Conservation (phyloP, 306 rosid species). For the Oxytropis ochrocephala region DNA sequence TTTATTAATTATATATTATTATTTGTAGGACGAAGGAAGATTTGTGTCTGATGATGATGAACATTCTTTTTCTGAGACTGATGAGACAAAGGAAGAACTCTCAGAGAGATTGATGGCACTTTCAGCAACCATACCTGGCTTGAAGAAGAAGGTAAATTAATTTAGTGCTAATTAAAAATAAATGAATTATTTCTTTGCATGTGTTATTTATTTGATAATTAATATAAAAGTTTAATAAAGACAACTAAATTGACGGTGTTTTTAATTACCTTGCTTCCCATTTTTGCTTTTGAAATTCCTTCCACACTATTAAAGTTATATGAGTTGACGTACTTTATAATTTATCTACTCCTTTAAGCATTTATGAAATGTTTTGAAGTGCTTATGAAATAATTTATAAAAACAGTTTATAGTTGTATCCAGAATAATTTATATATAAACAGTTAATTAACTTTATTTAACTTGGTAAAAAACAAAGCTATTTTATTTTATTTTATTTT, state of each 20-base stretch:
- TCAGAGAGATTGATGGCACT: constrained; percentile 18
- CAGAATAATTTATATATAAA: too few species aligned
- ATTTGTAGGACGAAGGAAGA: constrained; percentile 16
- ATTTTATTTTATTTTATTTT: too few species aligned
- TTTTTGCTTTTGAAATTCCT: not conserved
- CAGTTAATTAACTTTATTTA: too few species aligned
- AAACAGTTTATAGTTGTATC: too few species aligned
- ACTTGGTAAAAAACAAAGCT: too few species aligned
- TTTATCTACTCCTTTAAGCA: too few species aligned
- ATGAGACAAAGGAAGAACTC: not conserved
- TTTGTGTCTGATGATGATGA: not conserved
- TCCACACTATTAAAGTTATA: not conserved
- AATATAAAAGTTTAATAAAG: too few species aligned
- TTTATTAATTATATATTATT: not conserved
- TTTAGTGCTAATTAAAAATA: not conserved
- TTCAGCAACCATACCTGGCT: constrained; percentile 26
- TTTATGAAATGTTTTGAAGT: too few species aligned
- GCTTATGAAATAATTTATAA: too few species aligned
- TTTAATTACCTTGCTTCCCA: not conserved
- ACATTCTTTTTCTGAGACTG: not conserved
- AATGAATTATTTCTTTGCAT: not conserved
- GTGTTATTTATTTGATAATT: too few species aligned
- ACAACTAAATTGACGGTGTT: not conserved
- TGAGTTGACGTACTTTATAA: too few species aligned
- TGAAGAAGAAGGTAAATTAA: not conserved